A percentile compares a stretch with the other conserved stretches of the same genome.
Conservation (phyloP, 140 eudicot genomes). For the Artemisia princeps region DNA sequence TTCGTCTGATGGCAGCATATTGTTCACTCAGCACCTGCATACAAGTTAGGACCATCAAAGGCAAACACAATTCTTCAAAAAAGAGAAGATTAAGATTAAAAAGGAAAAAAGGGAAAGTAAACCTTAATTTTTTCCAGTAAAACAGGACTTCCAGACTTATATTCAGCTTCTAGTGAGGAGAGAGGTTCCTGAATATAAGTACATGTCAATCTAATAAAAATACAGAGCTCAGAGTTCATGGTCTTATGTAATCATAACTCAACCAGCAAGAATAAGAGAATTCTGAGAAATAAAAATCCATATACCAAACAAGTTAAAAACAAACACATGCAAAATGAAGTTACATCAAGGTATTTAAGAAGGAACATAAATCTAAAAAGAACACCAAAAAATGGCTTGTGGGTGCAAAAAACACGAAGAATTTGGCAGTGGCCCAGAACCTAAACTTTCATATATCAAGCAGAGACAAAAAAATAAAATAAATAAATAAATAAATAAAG, state of each 20-base stretch:
- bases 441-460: too few relatives aligned
- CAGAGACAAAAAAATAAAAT: too few relatives aligned
- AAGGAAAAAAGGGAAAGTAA: conserved; percentile 13
- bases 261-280: background rate
- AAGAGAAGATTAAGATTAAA: conserved; percentile 4
- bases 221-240: background rate
- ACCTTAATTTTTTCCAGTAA: conserved; percentile 72
- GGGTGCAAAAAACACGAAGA: too few relatives aligned
- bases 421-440: too few relatives aligned
- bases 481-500: too few relatives aligned
- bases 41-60: conserved; percentile 13
- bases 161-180: conserved; percentile 67
- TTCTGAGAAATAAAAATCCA: background rate
- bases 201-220: background rate
- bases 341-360: background rate
- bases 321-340: conserved; percentile 1
- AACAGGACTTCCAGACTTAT: conserved; percentile 76
- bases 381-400: background rate
- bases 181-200: conserved; percentile 68
- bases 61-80: conserved; percentile 4
- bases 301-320: background rate
- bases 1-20: conserved; percentile 77
- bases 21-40: conserved; percentile 55
- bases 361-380: background rate
- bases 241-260: background rate